Evolutionary conservation across 1,284 basidiomycete genomes (phyloP).

Genomic region (Austroboletus niveus): DNA sequence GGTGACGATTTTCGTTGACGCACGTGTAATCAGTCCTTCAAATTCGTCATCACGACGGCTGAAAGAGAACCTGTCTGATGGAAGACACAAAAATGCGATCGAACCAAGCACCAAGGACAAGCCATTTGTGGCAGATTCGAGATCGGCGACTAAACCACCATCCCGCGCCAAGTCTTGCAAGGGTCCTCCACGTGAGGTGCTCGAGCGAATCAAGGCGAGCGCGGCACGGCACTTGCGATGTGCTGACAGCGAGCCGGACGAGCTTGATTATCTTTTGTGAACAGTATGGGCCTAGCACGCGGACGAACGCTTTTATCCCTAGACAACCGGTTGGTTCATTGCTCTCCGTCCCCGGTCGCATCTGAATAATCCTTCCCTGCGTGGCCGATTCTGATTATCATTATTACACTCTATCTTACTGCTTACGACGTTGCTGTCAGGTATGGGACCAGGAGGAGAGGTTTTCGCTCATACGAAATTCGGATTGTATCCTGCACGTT

Average conservation of each 20-base stretch:
- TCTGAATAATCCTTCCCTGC: too few species aligned
- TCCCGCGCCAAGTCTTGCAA: conserved; percentile 12
- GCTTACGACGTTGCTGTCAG: background rate
- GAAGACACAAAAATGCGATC: background rate
- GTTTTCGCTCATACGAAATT: too few species aligned
- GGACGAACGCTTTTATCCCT: too few species aligned
- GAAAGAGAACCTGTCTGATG: conserved; percentile 25
- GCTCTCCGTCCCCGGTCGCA: too few species aligned
- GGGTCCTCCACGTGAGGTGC: conserved; percentile 31
- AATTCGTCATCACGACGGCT: conserved; percentile 20
- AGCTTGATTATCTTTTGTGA: conserved; percentile 34
- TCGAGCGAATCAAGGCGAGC: conserved; percentile 31
- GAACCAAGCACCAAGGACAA: conserved; percentile 2
- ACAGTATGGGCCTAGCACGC: too few species aligned
- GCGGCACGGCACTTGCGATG: conserved; percentile 13
- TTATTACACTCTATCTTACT: background rate
- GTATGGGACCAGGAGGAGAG: background rate
- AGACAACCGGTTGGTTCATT: too few species aligned
- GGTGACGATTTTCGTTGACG: background rate
- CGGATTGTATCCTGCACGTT: too few species aligned
- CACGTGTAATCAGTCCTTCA: conserved; percentile 3
- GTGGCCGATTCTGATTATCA: background rate
- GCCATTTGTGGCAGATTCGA: background rate
- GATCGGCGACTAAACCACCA: conserved; percentile 1
- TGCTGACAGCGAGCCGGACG: conserved; percentile 30